Base-by-base conservation (phyloP, 2,329 filamentous ascomycete species). In the Akanthomyces muscarius region DNA sequence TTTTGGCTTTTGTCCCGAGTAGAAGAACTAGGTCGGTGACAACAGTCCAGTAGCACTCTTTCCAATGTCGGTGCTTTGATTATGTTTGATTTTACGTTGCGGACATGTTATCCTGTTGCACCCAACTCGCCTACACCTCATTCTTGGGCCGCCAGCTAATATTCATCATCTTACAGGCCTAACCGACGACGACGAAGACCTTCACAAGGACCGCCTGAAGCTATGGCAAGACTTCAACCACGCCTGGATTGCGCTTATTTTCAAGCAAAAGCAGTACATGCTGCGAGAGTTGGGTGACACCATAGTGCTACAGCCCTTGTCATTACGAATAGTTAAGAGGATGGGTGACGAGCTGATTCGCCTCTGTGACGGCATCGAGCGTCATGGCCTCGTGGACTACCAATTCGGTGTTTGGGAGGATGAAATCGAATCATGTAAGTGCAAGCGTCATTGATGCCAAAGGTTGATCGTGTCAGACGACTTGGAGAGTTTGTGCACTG, bases 401-500 rank as follows among this genome's bases (percentile, higher is more conserved):
- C 90, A 98, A 71, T 96, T 97, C 78, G 95, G 95, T 10, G 91
- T 98, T 30, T 96, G 92, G 86, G 95, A 98, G 76, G 93, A 98
- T 72, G 87, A 91, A 71, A 97, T 98, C 69, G 85, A 95, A 69
- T 84, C 85, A 64, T 83, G 93, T 97, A 80, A 77, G 90, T 50
- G 23, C 21, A 54, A 13, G 30, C 18, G 6, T 10, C 28, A 16
- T 21, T 25, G 25, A 50, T 7, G 18, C 30, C 38, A 7, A 38
- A 30, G 25, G 25, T 25, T 45, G 18, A 1, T 14, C 30, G 7
- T 7, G 8, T 11, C 14, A 33, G 23, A 38, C 33, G 33, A 38
- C 33, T 13, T 38, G 10, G 33, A 21, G 36, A 38, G 23, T n/a
- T 59, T 56, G 51, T n/a, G 21, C 21, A 36, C 57, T 60, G 14